Base-by-base conservation (phyloP, 1,284 basidiomycete genomes). In the Volvariella volvacea region DNA sequence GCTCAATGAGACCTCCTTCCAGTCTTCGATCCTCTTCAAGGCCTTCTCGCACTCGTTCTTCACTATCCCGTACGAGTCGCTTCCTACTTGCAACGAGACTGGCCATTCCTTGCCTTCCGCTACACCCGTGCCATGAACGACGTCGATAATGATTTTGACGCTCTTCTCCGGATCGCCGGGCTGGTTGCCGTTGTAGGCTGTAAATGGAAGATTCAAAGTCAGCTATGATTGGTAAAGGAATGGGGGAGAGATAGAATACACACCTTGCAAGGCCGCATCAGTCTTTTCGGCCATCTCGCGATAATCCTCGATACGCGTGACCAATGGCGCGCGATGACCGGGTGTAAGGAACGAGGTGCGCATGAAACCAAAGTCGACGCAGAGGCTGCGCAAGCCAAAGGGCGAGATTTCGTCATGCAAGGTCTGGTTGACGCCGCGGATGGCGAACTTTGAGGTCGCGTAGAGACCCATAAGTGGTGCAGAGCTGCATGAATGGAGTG, bases 121-220 rank as follows among this genome's bases (percentile, higher is more conserved):
- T 9, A 48, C 33, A 17, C 55, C 53, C 42, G 52, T 52, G 1
- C 39, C 44, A 16, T 47, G 43, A 12, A 55, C 54, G 12, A 57
- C 40, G 36, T 57, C 55, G 2, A 51, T 36, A 20, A 57, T 51
- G 6, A 53, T 36, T 12, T 47, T 28, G 14, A 50, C 52, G 7
- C 48, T 49, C 42, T 54, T 55, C 16, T 25, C 20, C 1, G 52
- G 43, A 41, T 55, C 48, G 3, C 54, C 54, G 15, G 49, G 49
- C 41, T 55, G 51, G n/a, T 52, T 51, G 10, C 50, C 48, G 25
- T 28, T 28, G 28, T 51, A 36, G 25, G 20, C n/a, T 17, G 8
- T 42, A 45, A 47, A 22, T 17, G 20, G 20, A 32, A 12, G 7
- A 16, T 17, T 17, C 3, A 12, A 16, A 43, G 22, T 41, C 42